Base-by-base conservation (phyloP, 2,329 filamentous ascomycete genomes). In the Fusarium sp. region DNA sequence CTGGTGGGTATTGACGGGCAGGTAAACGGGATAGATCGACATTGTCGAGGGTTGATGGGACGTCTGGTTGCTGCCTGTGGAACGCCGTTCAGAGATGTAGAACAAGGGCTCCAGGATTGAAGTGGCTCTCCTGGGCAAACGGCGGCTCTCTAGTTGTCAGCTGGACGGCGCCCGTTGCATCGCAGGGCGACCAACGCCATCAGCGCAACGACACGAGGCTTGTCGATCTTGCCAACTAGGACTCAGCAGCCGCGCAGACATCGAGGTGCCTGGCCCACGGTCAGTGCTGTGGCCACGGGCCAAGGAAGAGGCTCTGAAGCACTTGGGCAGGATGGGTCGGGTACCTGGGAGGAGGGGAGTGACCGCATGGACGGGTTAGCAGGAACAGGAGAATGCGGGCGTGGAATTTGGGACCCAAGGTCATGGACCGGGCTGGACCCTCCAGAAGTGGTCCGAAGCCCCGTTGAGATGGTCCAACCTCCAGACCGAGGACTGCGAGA, bases 341-440 rank as follows among this genome's bases (percentile, higher is more conserved):
- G 52, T 50, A 65, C 65, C 60, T 60, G 40, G 63, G 54, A 60
- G 22, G 20, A 56, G 42, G 45, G 56, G 58, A 56, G 40, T 42
- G 31, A 25, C 45, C 65, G 65, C 35, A 66, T 20, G 57, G 64
- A 64, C 58, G 64, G 40, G 33, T 62, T 56, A 33, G 50, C 42
- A 60, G 40, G 29, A 22, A 56, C 45, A 59, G 47, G 25, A 22
- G 38, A 31, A 61, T 65, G 68, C 33, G 54, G 62, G 36, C 63
- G 54, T 36, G 61, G 29, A 47, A 52, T 52, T 66, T 59, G 58
- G 63, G 68, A 38, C 40, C 66, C 62, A 68, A 65, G 64, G 63
- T 56, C 35, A 65, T 75, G 69, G 75, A 72, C 72, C 50, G 67
- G 74, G 65, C 77, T 77, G 47, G 77, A 52, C 75, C 72, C 67